These are phyloP conservation scores for Plantago major DNA, from an alignment of 257 asterid genomes.

Conservation along the genomic window DNA sequence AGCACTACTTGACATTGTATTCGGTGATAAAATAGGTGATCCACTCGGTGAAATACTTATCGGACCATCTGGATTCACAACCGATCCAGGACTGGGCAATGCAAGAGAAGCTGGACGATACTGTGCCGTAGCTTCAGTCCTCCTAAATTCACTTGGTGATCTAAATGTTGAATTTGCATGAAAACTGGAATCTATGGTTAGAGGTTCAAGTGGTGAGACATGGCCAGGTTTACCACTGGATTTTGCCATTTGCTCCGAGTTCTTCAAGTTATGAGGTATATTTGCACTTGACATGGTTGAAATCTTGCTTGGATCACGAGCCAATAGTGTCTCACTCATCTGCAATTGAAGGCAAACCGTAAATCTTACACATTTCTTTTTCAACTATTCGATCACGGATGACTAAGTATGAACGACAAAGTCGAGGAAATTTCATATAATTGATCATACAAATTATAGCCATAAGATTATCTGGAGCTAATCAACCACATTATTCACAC, in stretches of 20 bases:
- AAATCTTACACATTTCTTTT: not conserved
- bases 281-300: conserved; percentile 22
- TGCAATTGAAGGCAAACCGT: conserved; percentile 22
- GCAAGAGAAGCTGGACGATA: conserved; percentile 18
- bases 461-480: too few relatives aligned
- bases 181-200: conserved; percentile 7
- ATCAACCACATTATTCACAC: not conserved
- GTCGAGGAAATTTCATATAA: too few relatives aligned
- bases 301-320: conserved; percentile 21
- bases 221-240: conserved; percentile 21
- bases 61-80: conserved; percentile 14
- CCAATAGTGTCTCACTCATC: conserved; percentile 33
- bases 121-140: conserved; percentile 13
- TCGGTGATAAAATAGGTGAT: conserved; percentile 25
- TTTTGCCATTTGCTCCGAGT: conserved; percentile 22
- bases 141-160: conserved; percentile 22
- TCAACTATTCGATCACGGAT: too few relatives aligned
- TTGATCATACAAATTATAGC: too few relatives aligned
- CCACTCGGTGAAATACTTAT: conserved; percentile 10
- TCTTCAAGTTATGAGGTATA: conserved; percentile 27
- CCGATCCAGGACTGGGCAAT: conserved; percentile 25
- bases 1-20: conserved; percentile 22
- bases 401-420: too few relatives aligned
- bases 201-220: conserved; percentile 24
- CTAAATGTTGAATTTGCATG: conserved; percentile 15